Conservation (phyloP, 192 early-diverging fungal genomes). For the Umbelopsis sp. region DNA sequence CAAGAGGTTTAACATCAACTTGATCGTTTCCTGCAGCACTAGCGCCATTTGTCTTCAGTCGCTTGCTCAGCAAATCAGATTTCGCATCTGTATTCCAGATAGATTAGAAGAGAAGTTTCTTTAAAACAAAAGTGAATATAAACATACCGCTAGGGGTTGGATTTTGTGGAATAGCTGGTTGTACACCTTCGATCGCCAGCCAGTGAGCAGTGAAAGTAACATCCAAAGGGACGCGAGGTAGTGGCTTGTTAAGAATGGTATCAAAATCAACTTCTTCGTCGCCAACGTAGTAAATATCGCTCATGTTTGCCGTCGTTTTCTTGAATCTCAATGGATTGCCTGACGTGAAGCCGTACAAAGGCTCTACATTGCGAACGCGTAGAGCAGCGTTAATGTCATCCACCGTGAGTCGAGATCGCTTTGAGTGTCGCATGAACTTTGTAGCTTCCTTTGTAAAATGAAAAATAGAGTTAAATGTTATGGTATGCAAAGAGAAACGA, state of each 20-base stretch:
- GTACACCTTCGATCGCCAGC: conserved; percentile 99
- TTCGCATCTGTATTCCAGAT: conserved; percentile 46
- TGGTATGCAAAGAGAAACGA: background rate
- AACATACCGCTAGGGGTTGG: conserved; percentile 68
- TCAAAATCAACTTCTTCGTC: conserved; percentile 96
- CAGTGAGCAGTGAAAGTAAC: conserved; percentile 92
- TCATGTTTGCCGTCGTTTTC: conserved; percentile 59
- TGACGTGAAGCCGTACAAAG: conserved; percentile 87
- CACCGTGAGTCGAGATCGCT: conserved; percentile 76
- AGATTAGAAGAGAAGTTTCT: background rate
- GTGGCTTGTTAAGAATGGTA: conserved; percentile 76
- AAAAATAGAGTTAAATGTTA: background rate
- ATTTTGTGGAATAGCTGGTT: conserved; percentile 96
- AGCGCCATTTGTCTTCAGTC: conserved; percentile 35
- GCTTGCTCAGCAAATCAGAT: conserved; percentile 50
- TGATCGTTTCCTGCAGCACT: conserved; percentile 32
- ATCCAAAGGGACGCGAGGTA: conserved; percentile 91
- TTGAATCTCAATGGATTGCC: conserved; percentile 73
- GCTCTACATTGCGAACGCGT: conserved; percentile 91
- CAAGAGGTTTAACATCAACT: conserved; percentile 68
- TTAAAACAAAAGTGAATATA: background rate
- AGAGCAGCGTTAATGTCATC: conserved; percentile 93
- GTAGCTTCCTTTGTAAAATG: conserved; percentile 68
- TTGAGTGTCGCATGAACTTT: conserved; percentile 97
- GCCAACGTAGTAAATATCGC: conserved; percentile 86